Conservation (phyloP, 78 protist species). For the Dictyostelium discoideum region dicty_2.7 NC_007089.4:1582001-1582500, state of each 20-base stretch:
- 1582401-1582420: conserved; percentile 23
- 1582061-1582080: background rate
- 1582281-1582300: background rate
- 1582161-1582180: background rate
- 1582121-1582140: too few species aligned
- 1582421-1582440: conserved; percentile 10
- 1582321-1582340: background rate
- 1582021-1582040: background rate
- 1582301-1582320: background rate
- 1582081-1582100: background rate
- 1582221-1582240: background rate
- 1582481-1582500: too few species aligned
- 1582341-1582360: background rate
- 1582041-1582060: background rate
- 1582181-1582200: background rate
- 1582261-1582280: background rate
- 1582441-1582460: conserved; percentile 14
- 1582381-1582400: conserved; percentile 28
- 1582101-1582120: too few species aligned
- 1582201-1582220: background rate
- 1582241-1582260: background rate
- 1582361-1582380: background rate
- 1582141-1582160: too few species aligned
- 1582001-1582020: background rate
- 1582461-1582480: conserved; percentile 4